Evolutionary conservation across 2,329 filamentous ascomycete species (phyloP), one percentile per base, ranked within the genome.

Genomic region (Immersiporthe knoxdaviesiana): DNA sequence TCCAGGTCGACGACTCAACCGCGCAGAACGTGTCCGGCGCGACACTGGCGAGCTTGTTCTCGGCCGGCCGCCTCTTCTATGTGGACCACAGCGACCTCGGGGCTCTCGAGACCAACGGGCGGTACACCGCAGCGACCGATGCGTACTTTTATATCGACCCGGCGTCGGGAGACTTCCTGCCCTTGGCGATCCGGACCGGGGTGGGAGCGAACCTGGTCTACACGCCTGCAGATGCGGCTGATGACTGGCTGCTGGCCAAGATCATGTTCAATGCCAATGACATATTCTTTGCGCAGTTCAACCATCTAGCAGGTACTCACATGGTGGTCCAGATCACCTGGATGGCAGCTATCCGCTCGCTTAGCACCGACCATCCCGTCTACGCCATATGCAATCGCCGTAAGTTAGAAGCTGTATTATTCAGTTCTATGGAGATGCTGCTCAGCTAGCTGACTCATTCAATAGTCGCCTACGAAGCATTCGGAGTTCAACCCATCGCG

Each of bases 241-340:
- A 79, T n/a, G 83, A 86, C 74, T 86, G 84, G 84, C 74, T 84
- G 7, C 74, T 86, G 5, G 84, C 84, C 7, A 85, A 86, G 76
- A 81, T 84, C 58, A 78, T 83, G 72, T 84, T 83, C 73, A 84
- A 84, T 63, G 74, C 77, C 35, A 84, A 85, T 64, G 82, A 85
- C 71, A 77, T 84, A 47, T 84, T 81, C 75, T 78, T 81, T 68
- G 76, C 77, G 0, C 81, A 84, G 65, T 81, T 79, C 75, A 78
- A 79, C 68, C 83, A 85, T 71, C 75, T 85, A 1, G 79, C 79
- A 1, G 75, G 75, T n/a, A 81, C 80, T 0, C 84, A 85, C 70
- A 79, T 77, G 21, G 79, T 83, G 14, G 74, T 78, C 3, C 82
- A 86, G 71, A 79, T 80, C 65, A 78, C 79, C 0, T 81, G 82